These are phyloP conservation scores for Lepidium sativum DNA, from an alignment of 345 rosid genomes.

Conservation along the genomic window DNA sequence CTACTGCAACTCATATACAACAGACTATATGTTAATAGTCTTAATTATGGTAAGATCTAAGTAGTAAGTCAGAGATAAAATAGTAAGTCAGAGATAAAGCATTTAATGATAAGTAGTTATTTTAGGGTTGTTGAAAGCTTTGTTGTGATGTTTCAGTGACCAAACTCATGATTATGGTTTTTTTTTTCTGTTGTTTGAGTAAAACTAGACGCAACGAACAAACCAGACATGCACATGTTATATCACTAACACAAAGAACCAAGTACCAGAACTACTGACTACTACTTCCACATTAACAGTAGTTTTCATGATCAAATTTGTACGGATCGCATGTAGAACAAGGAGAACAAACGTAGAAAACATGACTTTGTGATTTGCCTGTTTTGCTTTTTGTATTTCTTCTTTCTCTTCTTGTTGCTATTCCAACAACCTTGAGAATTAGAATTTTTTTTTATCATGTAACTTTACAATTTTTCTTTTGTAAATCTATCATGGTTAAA, in stretches of 20 bases:
- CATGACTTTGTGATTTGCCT: not conserved
- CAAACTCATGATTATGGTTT: slow-evolving; percentile 20
- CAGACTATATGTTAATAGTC: not conserved
- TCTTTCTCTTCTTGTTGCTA: slow-evolving; percentile 4
- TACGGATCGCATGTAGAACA: not conserved
- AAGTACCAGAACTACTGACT: slow-evolving; percentile 19
- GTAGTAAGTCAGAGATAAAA: slow-evolving; percentile 1
- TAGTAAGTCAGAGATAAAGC: not conserved
- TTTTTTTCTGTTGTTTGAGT: slow-evolving; percentile 19
- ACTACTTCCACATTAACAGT: slow-evolving; percentile 22
- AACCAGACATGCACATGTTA: slow-evolving; percentile 30
- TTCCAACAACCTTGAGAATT: not conserved
- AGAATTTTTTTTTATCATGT: not conserved
- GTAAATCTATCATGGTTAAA: no score
- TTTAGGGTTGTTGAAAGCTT: slow-evolving; percentile 17
- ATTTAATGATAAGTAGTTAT: slow-evolving; percentile 10
- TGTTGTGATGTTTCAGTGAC: slow-evolving; percentile 25
- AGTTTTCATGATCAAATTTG: not conserved
- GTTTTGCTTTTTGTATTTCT: not conserved
- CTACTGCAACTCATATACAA: not conserved
- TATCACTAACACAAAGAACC: slow-evolving; percentile 21
- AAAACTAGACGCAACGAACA: slow-evolving; percentile 28
- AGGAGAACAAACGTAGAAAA: not conserved
- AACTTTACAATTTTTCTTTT: no score
- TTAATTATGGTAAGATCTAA: slow-evolving; percentile 1